Conservation (phyloP, 345 rosid species). For the Zanthoxylum bungeanum region DNA sequence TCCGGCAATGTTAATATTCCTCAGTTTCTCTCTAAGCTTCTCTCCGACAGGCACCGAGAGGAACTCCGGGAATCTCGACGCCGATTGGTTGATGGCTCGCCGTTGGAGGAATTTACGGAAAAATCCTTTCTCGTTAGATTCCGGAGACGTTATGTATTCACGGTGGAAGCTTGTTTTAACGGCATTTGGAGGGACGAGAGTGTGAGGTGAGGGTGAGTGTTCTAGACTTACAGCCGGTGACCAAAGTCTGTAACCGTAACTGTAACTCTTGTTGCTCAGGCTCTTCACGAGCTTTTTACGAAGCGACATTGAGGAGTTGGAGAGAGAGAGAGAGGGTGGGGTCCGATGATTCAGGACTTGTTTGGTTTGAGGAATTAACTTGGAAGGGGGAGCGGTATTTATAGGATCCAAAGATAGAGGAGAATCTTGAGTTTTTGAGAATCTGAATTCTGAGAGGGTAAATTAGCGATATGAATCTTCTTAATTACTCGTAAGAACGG, state of each 20-base stretch:
- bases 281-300: conserved; percentile 41
- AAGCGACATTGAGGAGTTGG: conserved; percentile 44
- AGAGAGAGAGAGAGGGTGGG: background rate
- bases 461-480: background rate
- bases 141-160: conserved; percentile 42
- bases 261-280: conserved; percentile 8
- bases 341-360: background rate
- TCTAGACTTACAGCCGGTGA: conserved; percentile 23
- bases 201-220: conserved; percentile 11
- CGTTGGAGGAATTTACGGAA: conserved; percentile 48
- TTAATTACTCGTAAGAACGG: background rate
- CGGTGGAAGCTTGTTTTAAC: conserved; percentile 22
- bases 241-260: conserved; percentile 17
- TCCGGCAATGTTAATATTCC: conserved; percentile 13
- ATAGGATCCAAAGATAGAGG: conserved; percentile 36
- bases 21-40: conserved; percentile 45
- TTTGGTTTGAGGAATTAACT: too few species aligned
- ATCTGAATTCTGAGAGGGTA: background rate
- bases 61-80: conserved; percentile 25
- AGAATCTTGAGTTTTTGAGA: conserved; percentile 14
- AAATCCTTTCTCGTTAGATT: conserved; percentile 28
- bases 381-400: conserved; percentile 13
- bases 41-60: conserved; percentile 50
- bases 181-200: conserved; percentile 19
- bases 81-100: conserved; percentile 19